Evolutionary conservation across 805 yeast genomes (phyloP).

Genomic region (Pichia thaimueangensis): DNA sequence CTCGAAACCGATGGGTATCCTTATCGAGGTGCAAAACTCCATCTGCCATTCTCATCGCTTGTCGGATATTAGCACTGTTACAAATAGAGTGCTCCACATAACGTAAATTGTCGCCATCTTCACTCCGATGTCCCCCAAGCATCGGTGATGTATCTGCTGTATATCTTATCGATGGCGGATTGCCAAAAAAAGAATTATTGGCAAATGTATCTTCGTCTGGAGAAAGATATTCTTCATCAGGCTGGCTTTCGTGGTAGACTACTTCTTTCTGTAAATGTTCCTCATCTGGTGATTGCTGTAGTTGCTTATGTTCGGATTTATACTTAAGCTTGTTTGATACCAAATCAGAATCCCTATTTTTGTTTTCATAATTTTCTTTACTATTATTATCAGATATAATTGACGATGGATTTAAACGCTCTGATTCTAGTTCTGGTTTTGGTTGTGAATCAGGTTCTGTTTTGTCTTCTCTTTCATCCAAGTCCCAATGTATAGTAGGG

Average conservation of each 20-base stretch:
- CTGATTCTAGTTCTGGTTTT: too few species aligned
- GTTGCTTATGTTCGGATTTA: too few species aligned
- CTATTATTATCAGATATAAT: too few species aligned
- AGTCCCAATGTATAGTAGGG: conserved; percentile 24
- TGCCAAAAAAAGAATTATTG: background rate
- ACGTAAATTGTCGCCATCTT: too few species aligned
- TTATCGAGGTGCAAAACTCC: background rate
- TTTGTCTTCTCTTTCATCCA: too few species aligned
- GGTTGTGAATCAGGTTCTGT: too few species aligned
- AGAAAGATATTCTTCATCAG: background rate
- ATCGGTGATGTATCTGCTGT: conserved; percentile 10
- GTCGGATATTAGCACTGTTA: background rate
- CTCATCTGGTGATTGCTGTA: too few species aligned
- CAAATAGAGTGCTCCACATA: too few species aligned
- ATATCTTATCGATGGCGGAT: background rate
- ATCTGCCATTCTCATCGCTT: background rate
- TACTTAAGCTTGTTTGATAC: too few species aligned
- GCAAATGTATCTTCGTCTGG: conserved; percentile 1
- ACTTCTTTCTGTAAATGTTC: background rate
- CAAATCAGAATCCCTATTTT: too few species aligned
- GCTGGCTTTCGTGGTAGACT: background rate
- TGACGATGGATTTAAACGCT: too few species aligned
- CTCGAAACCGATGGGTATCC: background rate
- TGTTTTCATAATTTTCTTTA: background rate
- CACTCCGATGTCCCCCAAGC: too few species aligned